These are phyloP conservation scores for Nicotiana paniculata DNA, from an alignment of 257 asterid genomes.

Conservation along the genomic window DNA sequence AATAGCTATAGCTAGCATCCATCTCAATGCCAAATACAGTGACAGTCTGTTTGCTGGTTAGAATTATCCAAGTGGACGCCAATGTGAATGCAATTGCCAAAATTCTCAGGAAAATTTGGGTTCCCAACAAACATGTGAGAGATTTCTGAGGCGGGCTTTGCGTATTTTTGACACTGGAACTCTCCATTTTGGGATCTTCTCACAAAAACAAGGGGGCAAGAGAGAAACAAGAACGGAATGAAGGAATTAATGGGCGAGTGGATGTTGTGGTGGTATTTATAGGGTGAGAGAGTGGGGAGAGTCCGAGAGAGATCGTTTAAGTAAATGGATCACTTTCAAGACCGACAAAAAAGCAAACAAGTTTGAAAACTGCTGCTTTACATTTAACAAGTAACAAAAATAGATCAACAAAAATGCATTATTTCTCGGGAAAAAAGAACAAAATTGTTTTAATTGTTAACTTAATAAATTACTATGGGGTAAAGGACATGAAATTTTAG, in stretches of 20 bases:
- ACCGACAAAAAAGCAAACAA: neutral
- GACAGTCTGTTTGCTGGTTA: conserved; percentile 41
- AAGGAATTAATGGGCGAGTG: neutral
- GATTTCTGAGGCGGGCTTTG: conserved; percentile 14
- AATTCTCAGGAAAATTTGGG: conserved; percentile 40
- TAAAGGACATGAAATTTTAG: neutral
- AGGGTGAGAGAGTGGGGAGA: neutral
- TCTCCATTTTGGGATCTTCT: conserved; percentile 10
- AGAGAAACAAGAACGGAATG: neutral
- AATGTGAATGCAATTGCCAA: conserved; percentile 33
- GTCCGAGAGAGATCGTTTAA: neutral
- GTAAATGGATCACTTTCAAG: neutral
- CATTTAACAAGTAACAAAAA: neutral
- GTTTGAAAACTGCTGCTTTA: neutral
- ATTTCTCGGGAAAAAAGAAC: neutral
- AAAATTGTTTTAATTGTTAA: neutral
- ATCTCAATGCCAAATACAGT: conserved; percentile 32
- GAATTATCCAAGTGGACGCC: conserved; percentile 43
- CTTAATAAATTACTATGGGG: too few relatives aligned
- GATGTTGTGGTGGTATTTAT: neutral
- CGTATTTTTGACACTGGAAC: conserved; percentile 8
- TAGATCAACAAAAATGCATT: neutral
- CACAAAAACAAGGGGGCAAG: neutral
- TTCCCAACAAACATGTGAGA: conserved; percentile 14
- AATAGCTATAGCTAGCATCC: conserved; percentile 51